Conservation (phyloP, 805 yeast species). For the Candida krabiensis region DNA sequence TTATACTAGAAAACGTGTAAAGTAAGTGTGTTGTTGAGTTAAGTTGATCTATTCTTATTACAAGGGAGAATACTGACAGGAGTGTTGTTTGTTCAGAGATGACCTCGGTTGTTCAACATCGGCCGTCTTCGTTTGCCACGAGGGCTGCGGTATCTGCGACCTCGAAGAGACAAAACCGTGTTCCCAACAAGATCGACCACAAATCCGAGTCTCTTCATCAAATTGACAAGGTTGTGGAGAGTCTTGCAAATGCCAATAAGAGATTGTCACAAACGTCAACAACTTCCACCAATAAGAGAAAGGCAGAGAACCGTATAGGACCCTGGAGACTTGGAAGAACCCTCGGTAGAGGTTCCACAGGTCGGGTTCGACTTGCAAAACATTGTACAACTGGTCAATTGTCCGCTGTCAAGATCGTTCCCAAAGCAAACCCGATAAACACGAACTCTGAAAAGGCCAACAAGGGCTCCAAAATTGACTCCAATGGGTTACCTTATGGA, state of each 20-base stretch:
- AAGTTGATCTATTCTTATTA: no score
- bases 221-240: conserved; percentile 44
- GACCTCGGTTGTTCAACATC: conserved; percentile 11
- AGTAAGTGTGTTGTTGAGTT: no score
- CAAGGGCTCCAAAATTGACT: conserved; percentile 25
- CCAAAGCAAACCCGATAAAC: conserved; percentile 44
- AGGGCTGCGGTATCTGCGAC: conserved; percentile 26
- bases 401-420: conserved; percentile 82
- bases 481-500: conserved; percentile 81
- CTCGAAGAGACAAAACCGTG: not conserved
- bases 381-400: conserved; percentile 67
- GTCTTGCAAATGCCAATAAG: conserved; percentile 38
- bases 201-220: conserved; percentile 24
- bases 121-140: conserved; percentile 25
- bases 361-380: conserved; percentile 74
- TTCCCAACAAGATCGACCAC: conserved; percentile 6
- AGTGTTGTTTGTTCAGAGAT: no score
- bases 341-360: conserved; percentile 81
- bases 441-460: conserved; percentile 27
- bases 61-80: no score
- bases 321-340: conserved; percentile 84
- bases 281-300: conserved; percentile 32
- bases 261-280: conserved; percentile 43
- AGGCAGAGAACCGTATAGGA: conserved; percentile 53
- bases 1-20: no score